Percentiles rank a stretch among this genome's conserved stretches.
Evolutionary conservation across 2,329 filamentous ascomycete species (phyloP).

Genomic region (Elsinoe perseae): DNA sequence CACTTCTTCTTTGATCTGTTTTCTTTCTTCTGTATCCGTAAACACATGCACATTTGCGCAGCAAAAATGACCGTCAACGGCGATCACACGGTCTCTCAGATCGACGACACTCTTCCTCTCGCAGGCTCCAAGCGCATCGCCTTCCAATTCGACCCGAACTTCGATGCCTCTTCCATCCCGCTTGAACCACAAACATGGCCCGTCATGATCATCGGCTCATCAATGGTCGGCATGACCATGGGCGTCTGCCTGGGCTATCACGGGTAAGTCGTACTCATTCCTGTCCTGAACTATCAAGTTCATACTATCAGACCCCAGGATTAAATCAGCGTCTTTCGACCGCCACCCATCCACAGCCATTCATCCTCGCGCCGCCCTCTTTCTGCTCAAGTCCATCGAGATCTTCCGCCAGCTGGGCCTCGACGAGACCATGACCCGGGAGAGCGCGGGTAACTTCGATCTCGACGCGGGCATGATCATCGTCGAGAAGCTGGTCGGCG

Average conservation of each 20-base stretch:
- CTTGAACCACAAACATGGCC: conserved; percentile 15
- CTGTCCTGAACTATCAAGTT: conserved; percentile 1
- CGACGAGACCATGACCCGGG: conserved; percentile 21
- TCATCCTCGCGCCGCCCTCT: conserved; percentile 22
- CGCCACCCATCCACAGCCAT: conserved; percentile 23
- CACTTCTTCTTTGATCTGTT: too few species aligned
- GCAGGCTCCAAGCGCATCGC: background rate
- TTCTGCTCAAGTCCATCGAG: conserved; percentile 23
- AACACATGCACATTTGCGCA: background rate
- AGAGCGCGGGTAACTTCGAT: conserved; percentile 22
- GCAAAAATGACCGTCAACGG: background rate
- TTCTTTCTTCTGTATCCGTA: too few species aligned
- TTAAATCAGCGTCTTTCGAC: conserved; percentile 19
- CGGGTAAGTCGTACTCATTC: conserved; percentile 9
- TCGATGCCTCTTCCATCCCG: background rate
- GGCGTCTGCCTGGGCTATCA: conserved; percentile 22
- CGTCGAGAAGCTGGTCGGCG: conserved; percentile 22
- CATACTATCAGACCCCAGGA: background rate
- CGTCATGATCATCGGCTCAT: conserved; percentile 22
- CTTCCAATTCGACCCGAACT: background rate
- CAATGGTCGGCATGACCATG: conserved; percentile 23
- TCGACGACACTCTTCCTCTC: conserved; percentile 15
- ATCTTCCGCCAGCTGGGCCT: conserved; percentile 23
- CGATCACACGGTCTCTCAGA: conserved; percentile 3
- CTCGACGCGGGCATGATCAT: conserved; percentile 21